Conservation (phyloP, 2,329 filamentous ascomycete species). For the Fusarium concolor region DNA sequence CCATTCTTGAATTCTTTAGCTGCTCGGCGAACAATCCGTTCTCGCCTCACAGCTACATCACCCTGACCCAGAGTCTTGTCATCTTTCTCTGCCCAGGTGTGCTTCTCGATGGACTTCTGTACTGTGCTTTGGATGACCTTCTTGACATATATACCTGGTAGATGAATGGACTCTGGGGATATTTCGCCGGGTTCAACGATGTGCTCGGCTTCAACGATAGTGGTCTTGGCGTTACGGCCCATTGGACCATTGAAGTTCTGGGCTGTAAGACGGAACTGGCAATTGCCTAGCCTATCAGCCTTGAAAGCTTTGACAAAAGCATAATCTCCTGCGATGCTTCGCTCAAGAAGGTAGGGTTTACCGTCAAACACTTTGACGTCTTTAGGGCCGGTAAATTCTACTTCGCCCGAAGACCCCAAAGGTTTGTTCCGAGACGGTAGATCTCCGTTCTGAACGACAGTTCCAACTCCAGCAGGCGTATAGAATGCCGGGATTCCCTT, state of each 20-base stretch:
- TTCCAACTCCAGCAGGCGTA: constrained; percentile 87
- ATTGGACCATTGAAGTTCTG: constrained; percentile 96
- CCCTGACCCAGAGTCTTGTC: constrained; percentile 73
- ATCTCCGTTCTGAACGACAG: constrained; percentile 92
- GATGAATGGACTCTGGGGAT: constrained; percentile 81
- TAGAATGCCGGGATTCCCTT: constrained; percentile 94
- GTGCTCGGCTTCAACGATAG: constrained; percentile 91
- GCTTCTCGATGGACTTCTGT: constrained; percentile 86
- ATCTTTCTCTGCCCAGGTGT: constrained; percentile 77
- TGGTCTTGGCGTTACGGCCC: constrained; percentile 86
- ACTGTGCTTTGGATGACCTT: constrained; percentile 84
- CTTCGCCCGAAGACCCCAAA: constrained; percentile 75
- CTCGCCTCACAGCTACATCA: constrained; percentile 78
- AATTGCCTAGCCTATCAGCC: constrained; percentile 91
- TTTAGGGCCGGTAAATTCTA: constrained; percentile 78
- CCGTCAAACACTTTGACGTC: constrained; percentile 93
- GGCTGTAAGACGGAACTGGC: constrained; percentile 86
- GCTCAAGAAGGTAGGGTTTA: constrained; percentile 89
- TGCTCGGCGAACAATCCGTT: constrained; percentile 85
- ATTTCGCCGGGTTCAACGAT: constrained; percentile 92
- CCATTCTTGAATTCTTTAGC: constrained; percentile 95
- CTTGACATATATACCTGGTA: constrained; percentile 96
- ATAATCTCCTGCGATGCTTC: constrained; percentile 89
- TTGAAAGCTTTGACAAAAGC: constrained; percentile 95
- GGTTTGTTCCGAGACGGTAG: constrained; percentile 82